Evolutionary conservation across 352 stramenopile species (phyloP).

Genomic region (Phytopythium litorale): DNA sequence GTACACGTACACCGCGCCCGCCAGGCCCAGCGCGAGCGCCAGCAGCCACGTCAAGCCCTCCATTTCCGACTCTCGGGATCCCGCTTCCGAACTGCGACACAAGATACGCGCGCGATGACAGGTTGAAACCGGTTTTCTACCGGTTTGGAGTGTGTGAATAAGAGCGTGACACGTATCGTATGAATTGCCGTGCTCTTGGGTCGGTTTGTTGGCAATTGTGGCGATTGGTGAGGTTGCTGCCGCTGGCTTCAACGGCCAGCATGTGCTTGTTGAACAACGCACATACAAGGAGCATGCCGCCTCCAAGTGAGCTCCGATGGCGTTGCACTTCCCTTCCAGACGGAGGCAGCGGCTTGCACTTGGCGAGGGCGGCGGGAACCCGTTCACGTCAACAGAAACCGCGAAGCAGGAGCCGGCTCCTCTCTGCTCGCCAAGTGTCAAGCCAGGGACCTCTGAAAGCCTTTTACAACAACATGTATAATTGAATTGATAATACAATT

Average conservation of each 20-base stretch:
- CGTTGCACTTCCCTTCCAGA: neutral
- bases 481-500: neutral
- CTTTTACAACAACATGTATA: neutral
- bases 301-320: neutral
- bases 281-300: neutral
- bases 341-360: neutral
- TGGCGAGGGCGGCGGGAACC: neutral
- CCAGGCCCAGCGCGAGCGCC: constrained; percentile 50
- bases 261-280: neutral
- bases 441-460: neutral
- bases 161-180: neutral
- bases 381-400: constrained; percentile 8
- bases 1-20: constrained; percentile 60
- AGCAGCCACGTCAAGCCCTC: constrained; percentile 32
- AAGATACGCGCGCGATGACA: constrained; percentile 1
- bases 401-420: neutral
- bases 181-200: neutral
- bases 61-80: neutral
- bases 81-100: neutral
- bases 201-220: neutral
- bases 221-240: neutral
- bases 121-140: neutral
- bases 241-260: neutral
- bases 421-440: constrained; percentile 6
- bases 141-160: neutral